These are phyloP conservation scores for Pseudogymnoascus sp. DNA, from an alignment of 2,329 filamentous ascomycete genomes.

Conservation along the genomic window DNA sequence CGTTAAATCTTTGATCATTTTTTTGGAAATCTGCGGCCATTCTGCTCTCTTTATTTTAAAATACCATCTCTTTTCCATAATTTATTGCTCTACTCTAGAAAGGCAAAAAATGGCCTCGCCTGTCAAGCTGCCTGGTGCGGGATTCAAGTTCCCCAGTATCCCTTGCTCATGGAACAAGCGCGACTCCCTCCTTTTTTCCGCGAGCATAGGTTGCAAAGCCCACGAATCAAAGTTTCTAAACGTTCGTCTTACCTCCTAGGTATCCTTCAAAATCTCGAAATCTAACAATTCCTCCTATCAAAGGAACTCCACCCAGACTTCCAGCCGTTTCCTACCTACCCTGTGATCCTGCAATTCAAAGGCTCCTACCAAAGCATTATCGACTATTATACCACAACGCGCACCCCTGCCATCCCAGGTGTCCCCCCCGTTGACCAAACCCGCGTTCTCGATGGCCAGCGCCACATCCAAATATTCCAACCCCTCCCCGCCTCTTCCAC, in stretches of 20 bases:
- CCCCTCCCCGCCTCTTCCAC: slow-evolving; percentile 30
- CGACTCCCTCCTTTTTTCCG: not conserved
- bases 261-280: not conserved
- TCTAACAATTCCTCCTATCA: not conserved
- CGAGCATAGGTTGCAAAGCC: not conserved
- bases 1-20: not conserved
- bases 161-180: not conserved
- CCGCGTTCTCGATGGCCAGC: slow-evolving; percentile 35
- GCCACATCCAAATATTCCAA: slow-evolving; percentile 32
- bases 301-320: not conserved
- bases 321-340: slow-evolving; percentile 28
- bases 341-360: slow-evolving; percentile 34
- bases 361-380: slow-evolving; percentile 37
- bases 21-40: not conserved
- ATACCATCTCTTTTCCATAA: not conserved
- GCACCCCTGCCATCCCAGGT: slow-evolving; percentile 30
- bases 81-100: not conserved
- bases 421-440: slow-evolving; percentile 34
- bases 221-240: not conserved
- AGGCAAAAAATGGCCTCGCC: not conserved
- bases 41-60: not conserved
- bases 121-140: not conserved
- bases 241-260: not conserved
- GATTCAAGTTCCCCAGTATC: not conserved
- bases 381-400: slow-evolving; percentile 33